Percentiles rank a stretch among this genome's conserved stretches.
phyloP scores from a whole-genome alignment of 2,329 filamentous ascomycete species.

The Ophiosphaerella herpotricha region DNA sequence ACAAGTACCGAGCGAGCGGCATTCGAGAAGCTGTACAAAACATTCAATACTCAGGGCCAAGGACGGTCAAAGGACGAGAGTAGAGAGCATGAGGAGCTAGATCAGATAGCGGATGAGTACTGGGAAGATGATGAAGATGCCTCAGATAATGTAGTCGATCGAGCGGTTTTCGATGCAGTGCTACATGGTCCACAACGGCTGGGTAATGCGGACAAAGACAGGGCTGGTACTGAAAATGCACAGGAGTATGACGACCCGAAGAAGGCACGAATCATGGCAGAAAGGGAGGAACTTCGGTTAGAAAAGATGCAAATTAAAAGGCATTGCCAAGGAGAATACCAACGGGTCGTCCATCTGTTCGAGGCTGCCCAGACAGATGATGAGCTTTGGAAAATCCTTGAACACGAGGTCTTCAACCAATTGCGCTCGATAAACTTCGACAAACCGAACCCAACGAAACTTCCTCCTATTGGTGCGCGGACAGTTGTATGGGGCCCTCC shows the following conservation, averaged over 20 bases:
- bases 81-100: conserved; percentile 21
- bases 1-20: conserved; percentile 42
- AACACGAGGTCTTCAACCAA: conserved; percentile 68
- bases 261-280: conserved; percentile 1
- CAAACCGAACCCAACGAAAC: conserved; percentile 6
- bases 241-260: too few relatives aligned
- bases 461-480: too few relatives aligned
- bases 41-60: conserved; percentile 22
- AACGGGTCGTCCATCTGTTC: conserved; percentile 61
- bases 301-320: conserved; percentile 11
- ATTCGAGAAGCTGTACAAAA: conserved; percentile 43
- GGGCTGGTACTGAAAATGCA: neutral
- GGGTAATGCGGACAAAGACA: conserved; percentile 12
- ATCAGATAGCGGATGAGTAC: conserved; percentile 39
- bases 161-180: conserved; percentile 35
- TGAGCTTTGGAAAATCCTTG: conserved; percentile 69
- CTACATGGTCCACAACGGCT: conserved; percentile 18
- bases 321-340: conserved; percentile 48
- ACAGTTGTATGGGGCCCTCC: neutral
- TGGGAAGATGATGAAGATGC: conserved; percentile 37
- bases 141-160: conserved; percentile 24
- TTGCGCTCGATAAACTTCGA: conserved; percentile 61
- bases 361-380: conserved; percentile 62
- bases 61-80: conserved; percentile 16
- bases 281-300: conserved; percentile 11